Evolutionary conservation across 2,329 filamentous ascomycete genomes (phyloP), one percentile per base, ranked within the genome.

Genomic region (Penicillium sp.): DNA sequence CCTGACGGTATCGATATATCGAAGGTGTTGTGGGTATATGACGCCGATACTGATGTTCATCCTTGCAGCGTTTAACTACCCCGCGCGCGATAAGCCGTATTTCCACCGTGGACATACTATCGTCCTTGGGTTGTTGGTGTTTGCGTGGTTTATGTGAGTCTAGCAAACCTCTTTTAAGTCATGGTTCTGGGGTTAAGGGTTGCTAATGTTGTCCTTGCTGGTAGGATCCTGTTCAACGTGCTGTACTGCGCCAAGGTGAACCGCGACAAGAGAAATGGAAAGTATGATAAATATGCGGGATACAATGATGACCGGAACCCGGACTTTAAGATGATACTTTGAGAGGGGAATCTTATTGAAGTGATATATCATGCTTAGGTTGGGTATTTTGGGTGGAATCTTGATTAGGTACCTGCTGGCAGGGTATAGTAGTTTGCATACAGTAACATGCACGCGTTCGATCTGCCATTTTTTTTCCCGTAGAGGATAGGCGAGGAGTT

Each of bases 301-400:
- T 83, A 73, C 60, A 84, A 83, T 0, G 87, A 90, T 67, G 88
- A 90, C 66, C 78, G 87, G 25, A 85, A 89, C 62, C 87, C 87
- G 0, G 72, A 77, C 2, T 89, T 89, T 66, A 82, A 78, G 62
- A 81, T 89, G 79, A 79, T 89, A 8, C 66, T 88, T 64, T 89
- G 72, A 75, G 45, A 20, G 25, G 1, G 11, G 17, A 10, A 6
- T 4, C 4, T 17, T 28, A 12, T 28, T 28, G 22, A 4, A 15
- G 22, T 15, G 20, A 43, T 43, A 25, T 43, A 28, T 15, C 4
- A 43, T 25, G 7, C 28, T 43, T 22, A 5, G 8, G 17, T 42
- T 47, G 25, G 7, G 3, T n/a, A 47, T 47, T 31, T 22, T 31
- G 22, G 20, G 8, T 28, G 11, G 41, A 7, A n/a, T 28, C 28